A percentile compares a stretch with the other conserved stretches of the same genome.
Evolutionary conservation across 352 stramenopile species (phyloP).

Genomic region (Thraustotheca clavata): DNA sequence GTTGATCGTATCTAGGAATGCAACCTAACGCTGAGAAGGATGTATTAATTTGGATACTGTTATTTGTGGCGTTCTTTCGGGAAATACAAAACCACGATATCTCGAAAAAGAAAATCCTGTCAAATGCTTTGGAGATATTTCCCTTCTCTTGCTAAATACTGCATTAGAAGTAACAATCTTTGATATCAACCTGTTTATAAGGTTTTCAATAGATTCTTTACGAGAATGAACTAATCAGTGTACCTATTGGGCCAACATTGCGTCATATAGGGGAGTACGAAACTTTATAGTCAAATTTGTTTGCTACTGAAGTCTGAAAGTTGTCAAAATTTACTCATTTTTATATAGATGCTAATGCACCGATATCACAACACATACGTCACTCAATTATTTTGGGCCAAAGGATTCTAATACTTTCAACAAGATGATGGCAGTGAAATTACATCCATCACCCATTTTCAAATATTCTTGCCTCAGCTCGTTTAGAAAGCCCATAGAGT

Average conservation of each 20-base stretch:
- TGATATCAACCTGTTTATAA: neutral
- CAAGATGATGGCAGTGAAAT: neutral
- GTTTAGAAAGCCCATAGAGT: neutral
- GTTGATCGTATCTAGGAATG: too few relatives aligned
- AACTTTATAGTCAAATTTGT: neutral
- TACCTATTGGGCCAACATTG: neutral
- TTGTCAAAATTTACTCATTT: neutral
- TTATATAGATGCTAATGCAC: neutral
- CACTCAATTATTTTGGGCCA: neutral
- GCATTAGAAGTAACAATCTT: neutral
- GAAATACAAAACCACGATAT: neutral
- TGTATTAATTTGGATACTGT: neutral
- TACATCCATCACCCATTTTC: neutral
- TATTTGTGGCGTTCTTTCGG: neutral
- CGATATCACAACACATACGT: neutral
- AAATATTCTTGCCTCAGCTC: neutral
- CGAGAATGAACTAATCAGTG: neutral
- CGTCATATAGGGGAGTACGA: neutral
- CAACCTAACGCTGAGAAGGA: too few relatives aligned
- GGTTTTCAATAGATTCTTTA: neutral
- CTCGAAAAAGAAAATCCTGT: neutral
- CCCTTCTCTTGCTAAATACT: neutral
- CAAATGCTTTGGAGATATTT: neutral
- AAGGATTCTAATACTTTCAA: neutral
- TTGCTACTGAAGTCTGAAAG: neutral